Evolutionary conservation across 2,329 filamentous ascomycete genomes (phyloP).

Genomic region (Periconia sp.): DNA sequence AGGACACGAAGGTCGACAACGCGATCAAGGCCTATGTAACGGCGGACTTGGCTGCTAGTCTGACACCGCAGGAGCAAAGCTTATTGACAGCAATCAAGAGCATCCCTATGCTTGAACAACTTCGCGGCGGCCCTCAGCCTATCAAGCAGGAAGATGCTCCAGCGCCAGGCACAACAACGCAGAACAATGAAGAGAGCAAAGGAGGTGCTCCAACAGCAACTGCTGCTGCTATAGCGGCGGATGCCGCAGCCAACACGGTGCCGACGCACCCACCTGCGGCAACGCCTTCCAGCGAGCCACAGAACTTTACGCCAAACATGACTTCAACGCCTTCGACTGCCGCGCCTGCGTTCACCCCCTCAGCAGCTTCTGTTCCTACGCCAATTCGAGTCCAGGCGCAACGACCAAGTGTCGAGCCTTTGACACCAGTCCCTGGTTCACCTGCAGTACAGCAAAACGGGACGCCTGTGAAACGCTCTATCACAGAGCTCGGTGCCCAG

Average conservation of each 20-base stretch:
- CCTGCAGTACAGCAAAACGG: slow-evolving; percentile 37
- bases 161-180: not conserved
- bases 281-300: slow-evolving; percentile 23
- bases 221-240: slow-evolving; percentile 42
- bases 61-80: slow-evolving; percentile 30
- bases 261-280: slow-evolving; percentile 7
- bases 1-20: slow-evolving; percentile 39
- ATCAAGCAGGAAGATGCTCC: slow-evolving; percentile 7
- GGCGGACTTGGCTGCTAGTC: slow-evolving; percentile 25
- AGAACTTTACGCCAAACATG: slow-evolving; percentile 38
- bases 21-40: slow-evolving; percentile 38
- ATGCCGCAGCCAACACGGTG: slow-evolving; percentile 31
- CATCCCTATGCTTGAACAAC: slow-evolving; percentile 19
- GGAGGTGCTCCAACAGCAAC: slow-evolving; percentile 28
- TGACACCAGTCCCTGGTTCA: slow-evolving; percentile 43
- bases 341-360: slow-evolving; percentile 8
- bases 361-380: slow-evolving; percentile 14
- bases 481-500: slow-evolving; percentile 19
- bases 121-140: not conserved
- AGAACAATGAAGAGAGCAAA: slow-evolving; percentile 17
- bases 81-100: slow-evolving; percentile 32
- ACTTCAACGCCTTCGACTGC: slow-evolving; percentile 16
- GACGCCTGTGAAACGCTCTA: slow-evolving; percentile 24
- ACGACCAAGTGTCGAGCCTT: slow-evolving; percentile 43
- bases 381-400: slow-evolving; percentile 22